Conservation (phyloP, 768 basidiomycete genomes). For the Mycena floridula region DNA sequence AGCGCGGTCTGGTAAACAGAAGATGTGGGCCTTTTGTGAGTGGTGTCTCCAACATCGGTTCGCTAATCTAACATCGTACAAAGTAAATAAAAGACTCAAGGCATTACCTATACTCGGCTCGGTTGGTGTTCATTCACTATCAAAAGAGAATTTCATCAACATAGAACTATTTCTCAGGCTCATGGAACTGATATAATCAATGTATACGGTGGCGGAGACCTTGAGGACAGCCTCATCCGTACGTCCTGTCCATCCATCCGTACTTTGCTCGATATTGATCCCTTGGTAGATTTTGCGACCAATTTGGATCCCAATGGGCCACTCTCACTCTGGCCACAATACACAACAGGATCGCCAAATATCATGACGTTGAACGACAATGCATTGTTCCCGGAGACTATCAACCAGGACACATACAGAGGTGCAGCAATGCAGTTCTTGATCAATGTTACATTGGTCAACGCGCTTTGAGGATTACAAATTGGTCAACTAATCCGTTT, state of each 20-base stretch:
- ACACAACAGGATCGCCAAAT: slow-evolving; percentile 24
- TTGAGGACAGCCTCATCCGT: slow-evolving; percentile 42
- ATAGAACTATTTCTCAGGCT: slow-evolving; percentile 17
- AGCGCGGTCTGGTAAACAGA: slow-evolving; percentile 27
- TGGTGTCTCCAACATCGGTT: not conserved
- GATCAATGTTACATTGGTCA: slow-evolving; percentile 24
- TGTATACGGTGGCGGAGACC: slow-evolving; percentile 33
- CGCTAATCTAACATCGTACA: not conserved
- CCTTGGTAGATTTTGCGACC: slow-evolving; percentile 32
- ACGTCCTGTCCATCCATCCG: too few relatives aligned
- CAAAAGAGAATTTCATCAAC: not conserved
- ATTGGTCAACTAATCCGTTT: too few relatives aligned
- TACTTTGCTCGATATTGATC: too few relatives aligned
- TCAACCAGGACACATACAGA: slow-evolving; percentile 40
- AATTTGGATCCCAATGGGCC: slow-evolving; percentile 38
- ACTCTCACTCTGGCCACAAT: slow-evolving; percentile 35
- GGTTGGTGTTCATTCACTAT: slow-evolving; percentile 15
- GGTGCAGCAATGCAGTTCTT: slow-evolving; percentile 29
- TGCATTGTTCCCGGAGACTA: slow-evolving; percentile 21
- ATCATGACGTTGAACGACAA: slow-evolving; percentile 37
- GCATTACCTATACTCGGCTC: slow-evolving; percentile 36
- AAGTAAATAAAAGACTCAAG: slow-evolving; percentile 44
- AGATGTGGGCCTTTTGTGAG: slow-evolving; percentile 38
- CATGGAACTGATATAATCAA: slow-evolving; percentile 38
- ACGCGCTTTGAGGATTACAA: slow-evolving; percentile 19